phyloP scores from a whole-genome alignment of 148 eudicot species.

The Vaccinium darrowii region DNA sequence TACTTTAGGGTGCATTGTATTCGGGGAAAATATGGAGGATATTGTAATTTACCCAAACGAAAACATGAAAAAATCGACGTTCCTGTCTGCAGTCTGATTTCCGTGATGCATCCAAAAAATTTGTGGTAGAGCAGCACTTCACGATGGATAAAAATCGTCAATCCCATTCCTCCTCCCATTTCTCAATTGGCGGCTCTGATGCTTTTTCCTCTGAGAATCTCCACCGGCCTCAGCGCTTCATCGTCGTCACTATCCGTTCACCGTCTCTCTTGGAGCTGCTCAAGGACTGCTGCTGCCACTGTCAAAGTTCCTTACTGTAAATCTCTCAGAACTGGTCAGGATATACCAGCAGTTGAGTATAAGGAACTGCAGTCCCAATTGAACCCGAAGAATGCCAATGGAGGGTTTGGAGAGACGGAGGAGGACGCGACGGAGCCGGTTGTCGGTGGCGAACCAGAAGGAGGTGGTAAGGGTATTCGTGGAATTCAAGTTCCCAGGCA shows the following conservation, averaged over 20 bases:
- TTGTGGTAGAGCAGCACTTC: not conserved
- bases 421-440: not conserved
- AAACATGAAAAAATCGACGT: not conserved
- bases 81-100: not conserved
- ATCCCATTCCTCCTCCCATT: not conserved
- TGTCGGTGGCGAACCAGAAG: not conserved
- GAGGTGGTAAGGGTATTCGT: not conserved
- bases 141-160: not conserved
- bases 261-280: not conserved
- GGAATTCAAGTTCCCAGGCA: constrained; percentile 76
- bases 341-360: not conserved
- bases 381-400: not conserved
- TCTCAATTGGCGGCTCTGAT: constrained; percentile 2
- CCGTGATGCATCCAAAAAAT: not conserved
- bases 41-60: not conserved
- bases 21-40: too few species aligned
- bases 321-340: constrained; percentile 11
- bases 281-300: not conserved
- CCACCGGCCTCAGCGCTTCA: constrained; percentile 3
- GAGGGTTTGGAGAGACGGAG: not conserved
- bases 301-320: not conserved
- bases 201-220: not conserved
- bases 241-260: not conserved
- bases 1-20: too few species aligned
- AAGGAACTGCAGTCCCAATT: not conserved